These are phyloP conservation scores for Athelia psychrophila DNA, from an alignment of 1,284 basidiomycete species.

Conservation along the genomic window DNA sequence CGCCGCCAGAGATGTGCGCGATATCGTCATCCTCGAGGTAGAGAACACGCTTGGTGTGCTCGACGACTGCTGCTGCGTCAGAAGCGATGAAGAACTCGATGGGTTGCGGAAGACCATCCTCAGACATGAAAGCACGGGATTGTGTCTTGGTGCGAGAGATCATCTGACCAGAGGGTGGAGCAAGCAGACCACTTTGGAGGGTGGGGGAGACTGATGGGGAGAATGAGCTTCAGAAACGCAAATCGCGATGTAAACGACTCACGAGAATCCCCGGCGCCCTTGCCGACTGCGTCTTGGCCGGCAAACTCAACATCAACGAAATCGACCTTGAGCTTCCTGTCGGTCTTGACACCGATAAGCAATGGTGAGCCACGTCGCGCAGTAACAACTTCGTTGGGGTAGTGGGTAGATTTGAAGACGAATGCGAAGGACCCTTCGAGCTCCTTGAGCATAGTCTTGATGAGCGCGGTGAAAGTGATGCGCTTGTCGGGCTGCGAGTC, in stretches of 20 bases:
- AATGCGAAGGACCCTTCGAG: conserved; percentile 99
- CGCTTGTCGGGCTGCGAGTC: conserved; percentile 91
- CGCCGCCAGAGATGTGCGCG: conserved; percentile 95
- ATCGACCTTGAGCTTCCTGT: conserved; percentile 99
- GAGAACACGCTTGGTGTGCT: conserved; percentile 98
- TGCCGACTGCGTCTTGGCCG: conserved; percentile 62
- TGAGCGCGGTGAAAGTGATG: conserved; percentile 85
- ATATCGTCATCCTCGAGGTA: conserved; percentile 99
- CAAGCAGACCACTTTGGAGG: conserved; percentile 63
- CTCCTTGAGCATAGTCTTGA: conserved; percentile 97
- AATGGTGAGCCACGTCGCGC: conserved; percentile 97
- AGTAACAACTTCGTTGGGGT: conserved; percentile 94
- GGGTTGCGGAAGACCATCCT: conserved; percentile 97
- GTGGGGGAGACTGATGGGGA: conserved; percentile 41
- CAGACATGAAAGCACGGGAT: conserved; percentile 97
- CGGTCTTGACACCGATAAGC: conserved; percentile 98
- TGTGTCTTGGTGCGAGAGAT: conserved; percentile 82
- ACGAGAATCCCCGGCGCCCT: conserved; percentile 53
- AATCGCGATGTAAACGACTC: conserved; percentile 27
- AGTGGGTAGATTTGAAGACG: conserved; percentile 98
- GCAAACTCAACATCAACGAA: conserved; percentile 98
- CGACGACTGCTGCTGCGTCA: conserved; percentile 94
- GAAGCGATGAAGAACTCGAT: conserved; percentile 99
- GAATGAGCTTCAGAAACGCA: conserved; percentile 12
- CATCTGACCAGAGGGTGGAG: conserved; percentile 79